Base-by-base conservation (phyloP, 2,329 filamentous ascomycete species). In the Alternaria infectoria region DNA sequence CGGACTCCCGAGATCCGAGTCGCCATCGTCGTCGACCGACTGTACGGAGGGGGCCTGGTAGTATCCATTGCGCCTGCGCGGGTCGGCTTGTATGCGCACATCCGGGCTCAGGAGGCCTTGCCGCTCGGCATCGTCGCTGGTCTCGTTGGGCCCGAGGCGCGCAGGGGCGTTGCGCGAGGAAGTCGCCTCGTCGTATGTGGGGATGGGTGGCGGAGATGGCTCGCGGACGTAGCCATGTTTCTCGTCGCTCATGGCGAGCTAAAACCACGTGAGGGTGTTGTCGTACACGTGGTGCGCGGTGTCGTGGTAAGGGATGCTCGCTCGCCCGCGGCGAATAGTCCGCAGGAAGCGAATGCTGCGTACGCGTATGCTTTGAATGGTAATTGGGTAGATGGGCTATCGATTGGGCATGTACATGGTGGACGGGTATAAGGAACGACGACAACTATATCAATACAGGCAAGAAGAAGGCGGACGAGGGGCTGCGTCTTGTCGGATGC, bases 41-140 rank as follows among this genome's bases (percentile, higher is more conserved):
- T 96, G 91, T 66, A 95, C 93, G 2, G 91, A 94, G 2, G 95
- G 93, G 40, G 90, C 87, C 30, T 89, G 89, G 80, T 97, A 97
- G 67, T 80, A 78, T 43, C 77, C 79, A 73, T 79, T 76, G 56
- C 80, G 74, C 58, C 75, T 66, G n/a, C 77, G 73, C 52, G 74
- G 67, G 40, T 69, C 69, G 10, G 74, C 69, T 63, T 71, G 62
- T 19, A 64, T 81, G 32, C 30, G 67, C 5, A 45, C 59, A 59
- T 86, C 84, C 59, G 86, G 83, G 57, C 84, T 85, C 44, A 97
- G 85, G 25, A 97, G 87, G 6, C 90, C 91, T 80, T 93, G 90
- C 80, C 91, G 87, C 81, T 97, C 93, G 58, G 88, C 87, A 76
- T 93, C 89, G 79, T 89, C 86, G 76, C 88, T 88, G 74, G 87